phyloP scores from a whole-genome alignment of 176 grass and related monocot genomes.

The Stipa capillata region DNA sequence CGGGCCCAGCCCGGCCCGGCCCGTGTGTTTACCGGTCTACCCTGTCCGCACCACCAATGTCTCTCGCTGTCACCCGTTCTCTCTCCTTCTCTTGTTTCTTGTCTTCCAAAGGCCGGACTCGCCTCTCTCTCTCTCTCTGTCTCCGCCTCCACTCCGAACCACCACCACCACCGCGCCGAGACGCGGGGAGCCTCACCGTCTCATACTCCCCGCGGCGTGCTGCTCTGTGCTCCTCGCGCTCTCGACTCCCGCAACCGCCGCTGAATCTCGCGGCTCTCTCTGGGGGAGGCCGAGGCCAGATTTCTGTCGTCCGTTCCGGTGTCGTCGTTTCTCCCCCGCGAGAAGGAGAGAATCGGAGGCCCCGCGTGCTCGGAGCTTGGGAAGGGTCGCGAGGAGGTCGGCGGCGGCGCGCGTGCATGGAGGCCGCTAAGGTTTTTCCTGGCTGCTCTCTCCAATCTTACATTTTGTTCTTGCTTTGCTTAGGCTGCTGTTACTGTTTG shows the following conservation, averaged over 20 bases:
- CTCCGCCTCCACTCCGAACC: not conserved
- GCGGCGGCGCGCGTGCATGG: not conserved
- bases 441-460: slow-evolving; percentile 8
- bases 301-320: not conserved
- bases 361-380: not conserved
- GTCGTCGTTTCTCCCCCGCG: not conserved
- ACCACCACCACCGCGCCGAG: not conserved
- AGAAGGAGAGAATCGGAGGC: slow-evolving; percentile 1
- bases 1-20: not conserved
- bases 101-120: not conserved
- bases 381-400: not conserved
- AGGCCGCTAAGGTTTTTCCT: slow-evolving; percentile 12
- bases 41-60: not conserved
- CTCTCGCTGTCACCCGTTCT: slow-evolving; percentile 2
- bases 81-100: not conserved
- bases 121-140: not conserved
- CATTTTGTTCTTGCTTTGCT: slow-evolving; percentile 1
- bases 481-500: not conserved
- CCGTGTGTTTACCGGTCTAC: not conserved
- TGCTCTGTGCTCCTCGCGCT: not conserved
- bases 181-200: not conserved
- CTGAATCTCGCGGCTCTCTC: not conserved
- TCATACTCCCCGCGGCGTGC: not conserved
- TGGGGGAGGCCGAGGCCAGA: not conserved
- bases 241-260: not conserved